These are phyloP conservation scores for Zygotorulaspora chibaensis DNA, from an alignment of 805 yeast species.

Conservation along the genomic window DNA sequence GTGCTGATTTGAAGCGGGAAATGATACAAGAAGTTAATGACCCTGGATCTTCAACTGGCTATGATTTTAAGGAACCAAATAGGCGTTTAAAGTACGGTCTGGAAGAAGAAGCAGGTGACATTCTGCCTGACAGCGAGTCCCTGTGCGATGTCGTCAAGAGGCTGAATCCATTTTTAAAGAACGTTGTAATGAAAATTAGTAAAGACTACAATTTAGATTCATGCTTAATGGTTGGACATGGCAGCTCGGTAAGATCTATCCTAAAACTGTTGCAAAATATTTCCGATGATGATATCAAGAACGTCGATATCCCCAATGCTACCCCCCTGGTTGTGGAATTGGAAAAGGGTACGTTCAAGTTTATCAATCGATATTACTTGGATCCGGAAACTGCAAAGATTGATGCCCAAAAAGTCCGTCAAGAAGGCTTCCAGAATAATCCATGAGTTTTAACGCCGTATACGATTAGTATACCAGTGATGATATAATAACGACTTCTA, in stretches of 20 bases:
- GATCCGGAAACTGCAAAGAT: conserved; percentile 78
- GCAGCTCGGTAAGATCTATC: conserved; percentile 73
- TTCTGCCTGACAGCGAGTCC: conserved; percentile 68
- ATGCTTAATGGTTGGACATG: conserved; percentile 73
- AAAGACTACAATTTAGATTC: conserved; percentile 49
- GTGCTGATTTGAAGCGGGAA: conserved; percentile 33
- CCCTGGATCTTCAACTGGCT: conserved; percentile 31
- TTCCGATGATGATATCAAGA: conserved; percentile 63
- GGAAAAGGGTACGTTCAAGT: conserved; percentile 42
- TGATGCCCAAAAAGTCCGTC: conserved; percentile 75
- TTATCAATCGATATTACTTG: conserved; percentile 57
- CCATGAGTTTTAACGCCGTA: conserved; percentile 14
- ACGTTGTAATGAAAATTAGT: conserved; percentile 43
- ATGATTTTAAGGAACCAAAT: conserved; percentile 37
- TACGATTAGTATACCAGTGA: background rate
- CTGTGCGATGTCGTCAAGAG: conserved; percentile 66
- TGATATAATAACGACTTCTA: background rate
- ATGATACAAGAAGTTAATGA: conserved; percentile 40
- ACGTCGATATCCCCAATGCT: conserved; percentile 77
- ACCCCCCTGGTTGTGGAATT: conserved; percentile 70
- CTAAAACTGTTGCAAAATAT: conserved; percentile 63
- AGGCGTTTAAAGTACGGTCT: conserved; percentile 31
- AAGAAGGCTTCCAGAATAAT: conserved; percentile 54
- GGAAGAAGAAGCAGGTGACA: conserved; percentile 38
- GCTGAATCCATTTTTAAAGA: conserved; percentile 54